These are phyloP conservation scores for Myriosclerotinia duriaeana DNA, from an alignment of 2,329 filamentous ascomycete genomes.

Conservation along the genomic window DNA sequence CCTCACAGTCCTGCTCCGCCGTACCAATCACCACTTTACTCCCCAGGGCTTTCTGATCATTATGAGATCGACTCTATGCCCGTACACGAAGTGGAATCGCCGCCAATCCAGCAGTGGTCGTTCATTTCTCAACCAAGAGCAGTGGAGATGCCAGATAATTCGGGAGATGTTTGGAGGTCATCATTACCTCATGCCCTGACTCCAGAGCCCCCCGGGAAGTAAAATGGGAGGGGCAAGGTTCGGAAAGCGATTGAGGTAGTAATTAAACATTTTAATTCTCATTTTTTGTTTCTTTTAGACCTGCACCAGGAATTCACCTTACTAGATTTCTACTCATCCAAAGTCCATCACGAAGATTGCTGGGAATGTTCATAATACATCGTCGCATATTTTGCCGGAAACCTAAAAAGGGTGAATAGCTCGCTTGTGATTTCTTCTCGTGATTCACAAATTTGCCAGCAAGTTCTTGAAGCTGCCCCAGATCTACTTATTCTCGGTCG, in stretches of 20 bases:
- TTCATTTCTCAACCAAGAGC: not conserved
- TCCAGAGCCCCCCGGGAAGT: not conserved
- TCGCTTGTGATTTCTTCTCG: not conserved
- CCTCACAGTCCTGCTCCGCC: constrained; percentile 18
- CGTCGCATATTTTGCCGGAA: not conserved
- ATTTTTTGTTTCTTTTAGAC: not conserved
- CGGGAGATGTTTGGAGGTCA: not conserved
- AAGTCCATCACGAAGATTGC: not conserved
- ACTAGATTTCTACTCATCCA: not conserved
- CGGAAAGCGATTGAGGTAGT: not conserved
- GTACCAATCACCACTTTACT: constrained; percentile 10
- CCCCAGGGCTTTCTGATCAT: not conserved
- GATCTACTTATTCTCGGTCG: not conserved
- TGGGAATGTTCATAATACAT: not conserved
- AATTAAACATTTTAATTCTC: not conserved
- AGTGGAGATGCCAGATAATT: constrained; percentile 13
- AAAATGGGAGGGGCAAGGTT: not conserved
- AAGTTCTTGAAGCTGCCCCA: not conserved
- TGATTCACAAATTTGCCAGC: constrained; percentile 4
- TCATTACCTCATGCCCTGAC: not conserved
- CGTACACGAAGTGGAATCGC: constrained; percentile 13
- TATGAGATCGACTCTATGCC: constrained; percentile 15
- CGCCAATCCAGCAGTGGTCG: not conserved
- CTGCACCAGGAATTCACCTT: not conserved
- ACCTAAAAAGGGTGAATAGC: not conserved